Conservation (phyloP, 73 alveolate species). For the Paramecium caudatum region DNA sequence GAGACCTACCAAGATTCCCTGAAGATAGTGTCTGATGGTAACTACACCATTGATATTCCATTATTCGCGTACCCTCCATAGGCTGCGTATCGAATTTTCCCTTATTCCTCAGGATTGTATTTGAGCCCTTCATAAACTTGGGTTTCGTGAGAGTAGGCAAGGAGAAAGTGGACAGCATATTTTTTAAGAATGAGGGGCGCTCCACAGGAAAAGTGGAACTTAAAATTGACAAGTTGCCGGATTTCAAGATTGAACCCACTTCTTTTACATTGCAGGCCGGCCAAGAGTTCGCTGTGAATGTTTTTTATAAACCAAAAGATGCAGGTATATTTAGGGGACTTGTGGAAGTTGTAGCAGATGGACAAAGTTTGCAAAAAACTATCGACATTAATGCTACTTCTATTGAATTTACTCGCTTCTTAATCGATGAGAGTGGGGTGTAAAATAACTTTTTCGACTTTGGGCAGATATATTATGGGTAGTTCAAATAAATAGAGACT, state of each 20-base stretch:
- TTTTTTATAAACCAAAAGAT: slow-evolving; percentile 94
- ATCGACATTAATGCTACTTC: slow-evolving; percentile 98
- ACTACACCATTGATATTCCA: slow-evolving; percentile 88
- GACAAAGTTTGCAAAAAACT: slow-evolving; percentile 92
- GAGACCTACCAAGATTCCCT: slow-evolving; percentile 95
- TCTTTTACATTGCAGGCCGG: slow-evolving; percentile 90
- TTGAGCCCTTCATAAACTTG: slow-evolving; percentile 97
- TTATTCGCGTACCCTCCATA: slow-evolving; percentile 97
- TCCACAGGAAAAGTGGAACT: slow-evolving; percentile 92
- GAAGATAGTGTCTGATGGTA: slow-evolving; percentile 91
- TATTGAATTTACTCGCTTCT: slow-evolving; percentile 87
- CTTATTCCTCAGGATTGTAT: slow-evolving; percentile 79
- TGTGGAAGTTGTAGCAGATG: slow-evolving; percentile 95
- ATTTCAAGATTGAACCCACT: slow-evolving; percentile 90
- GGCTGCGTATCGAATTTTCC: slow-evolving; percentile 79
- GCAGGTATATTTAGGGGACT: slow-evolving; percentile 95
- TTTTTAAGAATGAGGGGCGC: slow-evolving; percentile 97
- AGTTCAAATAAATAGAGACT: slow-evolving; percentile 92
- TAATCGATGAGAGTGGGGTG: slow-evolving; percentile 90
- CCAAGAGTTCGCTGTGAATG: slow-evolving; percentile 85
- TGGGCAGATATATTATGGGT: slow-evolving; percentile 97
- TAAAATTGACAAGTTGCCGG: slow-evolving; percentile 88
- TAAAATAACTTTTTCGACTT: slow-evolving; percentile 94
- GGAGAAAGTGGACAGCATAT: slow-evolving; percentile 88
- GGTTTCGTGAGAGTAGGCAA: slow-evolving; percentile 95